A percentile compares a stretch with the other conserved stretches of the same genome.
These are phyloP conservation scores for Penicillium hordei DNA, from an alignment of 2,329 filamentous ascomycete genomes.

Conservation along the genomic window DNA sequence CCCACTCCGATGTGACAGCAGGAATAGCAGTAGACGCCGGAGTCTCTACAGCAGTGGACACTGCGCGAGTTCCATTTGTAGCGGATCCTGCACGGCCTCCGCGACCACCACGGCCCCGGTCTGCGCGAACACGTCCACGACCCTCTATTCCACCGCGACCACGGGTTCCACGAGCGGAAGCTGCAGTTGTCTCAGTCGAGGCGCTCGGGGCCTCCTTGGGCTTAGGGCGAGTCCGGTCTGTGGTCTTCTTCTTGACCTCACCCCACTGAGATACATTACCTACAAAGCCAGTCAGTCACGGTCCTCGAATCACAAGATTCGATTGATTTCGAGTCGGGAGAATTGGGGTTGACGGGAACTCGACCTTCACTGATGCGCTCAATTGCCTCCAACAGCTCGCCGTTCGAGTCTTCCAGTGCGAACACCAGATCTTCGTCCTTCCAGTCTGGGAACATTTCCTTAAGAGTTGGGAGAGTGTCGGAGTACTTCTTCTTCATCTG, in stretches of 20 bases:
- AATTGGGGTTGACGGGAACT: conserved; percentile 5
- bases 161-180: conserved; percentile 43
- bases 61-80: conserved; percentile 45
- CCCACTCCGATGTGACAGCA: conserved; percentile 9
- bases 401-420: conserved; percentile 74
- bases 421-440: conserved; percentile 92
- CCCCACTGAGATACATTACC: conserved; percentile 55
- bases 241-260: conserved; percentile 53
- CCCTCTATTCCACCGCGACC: conserved; percentile 49
- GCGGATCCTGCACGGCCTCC: conserved; percentile 44
- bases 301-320: conserved; percentile 1
- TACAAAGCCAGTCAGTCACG: conserved; percentile 26
- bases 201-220: conserved; percentile 44
- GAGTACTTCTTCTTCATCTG: conserved; percentile 90
- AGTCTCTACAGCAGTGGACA: conserved; percentile 25
- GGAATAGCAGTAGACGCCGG: conserved; percentile 15
- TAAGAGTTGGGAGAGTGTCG: conserved; percentile 74
- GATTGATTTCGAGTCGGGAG: conserved; percentile 1
- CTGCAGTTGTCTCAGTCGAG: conserved; percentile 35
- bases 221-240: conserved; percentile 48
- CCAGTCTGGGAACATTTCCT: conserved; percentile 94
- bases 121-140: conserved; percentile 49
- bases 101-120: conserved; percentile 50
- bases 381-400: conserved; percentile 50
- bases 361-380: conserved; percentile 54